These are phyloP conservation scores for Paecilomyces fulvus DNA, from an alignment of 2,329 filamentous ascomycete genomes.

Conservation along the genomic window DNA sequence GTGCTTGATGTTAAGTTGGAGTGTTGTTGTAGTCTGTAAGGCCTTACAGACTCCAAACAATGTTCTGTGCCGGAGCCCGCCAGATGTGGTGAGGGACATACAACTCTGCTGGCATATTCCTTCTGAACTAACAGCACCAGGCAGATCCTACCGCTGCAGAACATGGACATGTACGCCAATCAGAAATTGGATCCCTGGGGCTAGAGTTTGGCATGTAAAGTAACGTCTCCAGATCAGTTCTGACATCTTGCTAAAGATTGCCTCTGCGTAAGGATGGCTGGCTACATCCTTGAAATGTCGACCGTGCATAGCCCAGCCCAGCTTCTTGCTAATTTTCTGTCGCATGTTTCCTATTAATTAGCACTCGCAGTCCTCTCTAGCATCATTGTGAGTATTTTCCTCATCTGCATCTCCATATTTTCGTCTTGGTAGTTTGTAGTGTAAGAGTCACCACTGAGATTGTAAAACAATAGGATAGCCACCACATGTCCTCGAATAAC, in stretches of 20 bases:
- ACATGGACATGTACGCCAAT: not conserved
- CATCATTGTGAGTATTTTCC: too few species aligned
- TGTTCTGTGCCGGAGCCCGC: not conserved
- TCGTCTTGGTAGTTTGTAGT: too few species aligned
- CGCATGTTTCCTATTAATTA: too few species aligned
- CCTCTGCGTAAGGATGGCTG: not conserved
- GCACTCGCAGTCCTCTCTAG: not conserved
- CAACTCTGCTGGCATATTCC: not conserved
- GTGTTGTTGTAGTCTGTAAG: not conserved
- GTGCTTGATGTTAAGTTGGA: not conserved
- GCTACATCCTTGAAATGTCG: not conserved
- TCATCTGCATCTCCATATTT: too few species aligned
- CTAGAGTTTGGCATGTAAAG: not conserved
- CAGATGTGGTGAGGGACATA: constrained; percentile 3
- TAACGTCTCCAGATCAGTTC: not conserved
- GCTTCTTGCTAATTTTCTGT: not conserved
- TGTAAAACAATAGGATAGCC: too few species aligned
- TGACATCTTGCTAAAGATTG: not conserved
- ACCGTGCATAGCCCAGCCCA: not conserved
- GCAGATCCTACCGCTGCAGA: not conserved
- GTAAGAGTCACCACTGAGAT: too few species aligned
- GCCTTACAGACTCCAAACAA: not conserved
- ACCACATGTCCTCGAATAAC: too few species aligned
- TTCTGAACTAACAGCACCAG: not conserved
- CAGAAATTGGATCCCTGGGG: not conserved